A percentile compares a stretch with the other conserved stretches of the same genome.
Conservation (phyloP, 1,284 basidiomycete genomes). For the Hymenochaete sp. region DNA sequence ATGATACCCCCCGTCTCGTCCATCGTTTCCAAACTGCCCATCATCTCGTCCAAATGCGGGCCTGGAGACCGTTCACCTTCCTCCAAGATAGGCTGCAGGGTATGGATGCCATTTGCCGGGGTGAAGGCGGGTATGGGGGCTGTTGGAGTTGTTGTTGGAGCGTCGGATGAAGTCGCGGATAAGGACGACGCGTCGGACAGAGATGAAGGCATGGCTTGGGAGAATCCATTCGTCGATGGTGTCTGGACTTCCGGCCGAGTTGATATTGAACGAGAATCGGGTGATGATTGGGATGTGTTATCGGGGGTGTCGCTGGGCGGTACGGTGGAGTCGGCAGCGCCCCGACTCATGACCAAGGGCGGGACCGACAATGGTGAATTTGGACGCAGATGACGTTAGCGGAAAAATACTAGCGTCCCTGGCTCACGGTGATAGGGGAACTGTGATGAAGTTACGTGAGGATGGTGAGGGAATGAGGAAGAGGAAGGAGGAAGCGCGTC, state of each 20-base stretch:
- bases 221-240: background rate
- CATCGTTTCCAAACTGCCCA: conserved; percentile 2
- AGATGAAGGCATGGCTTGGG: background rate
- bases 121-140: background rate
- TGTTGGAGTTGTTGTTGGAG: background rate
- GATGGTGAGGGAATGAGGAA: too few species aligned
- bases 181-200: too few species aligned
- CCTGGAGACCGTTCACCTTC: conserved; percentile 13
- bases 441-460: too few species aligned
- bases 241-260: background rate
- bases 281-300: background rate
- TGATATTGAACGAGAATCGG: background rate
- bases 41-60: conserved; percentile 15
- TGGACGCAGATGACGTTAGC: too few species aligned
- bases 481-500: too few species aligned
- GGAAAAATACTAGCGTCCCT: too few species aligned
- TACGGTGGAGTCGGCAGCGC: conserved; percentile 12
- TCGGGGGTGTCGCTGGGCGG: background rate
- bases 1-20: background rate
- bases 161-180: conserved; percentile 1
- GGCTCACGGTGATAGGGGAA: too few species aligned
- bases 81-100: background rate
- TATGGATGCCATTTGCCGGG: background rate
- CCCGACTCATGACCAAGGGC: conserved; percentile 15
- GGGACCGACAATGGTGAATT: too few species aligned